These are phyloP conservation scores for Chamaenerion angustifolium DNA, from an alignment of 345 rosid genomes.

Conservation along the genomic window DNA sequence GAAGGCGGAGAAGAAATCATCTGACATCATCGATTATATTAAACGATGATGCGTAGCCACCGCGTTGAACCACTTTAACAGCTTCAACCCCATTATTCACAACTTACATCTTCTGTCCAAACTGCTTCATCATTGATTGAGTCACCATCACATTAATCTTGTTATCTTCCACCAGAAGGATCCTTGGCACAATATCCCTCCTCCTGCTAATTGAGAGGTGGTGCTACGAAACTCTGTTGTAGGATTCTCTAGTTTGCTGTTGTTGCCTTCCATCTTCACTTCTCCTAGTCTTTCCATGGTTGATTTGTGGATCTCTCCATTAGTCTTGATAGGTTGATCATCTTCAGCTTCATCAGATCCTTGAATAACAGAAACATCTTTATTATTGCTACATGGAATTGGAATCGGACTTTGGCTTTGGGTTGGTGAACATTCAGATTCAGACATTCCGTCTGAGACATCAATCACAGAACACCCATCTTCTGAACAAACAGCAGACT, in stretches of 20 bases:
- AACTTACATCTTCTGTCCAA: slow-evolving; percentile 62
- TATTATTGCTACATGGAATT: too few relatives aligned
- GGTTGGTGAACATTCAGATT: slow-evolving; percentile 27
- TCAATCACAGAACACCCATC: slow-evolving; percentile 48
- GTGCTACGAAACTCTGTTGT: too few relatives aligned
- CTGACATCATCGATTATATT: too few relatives aligned
- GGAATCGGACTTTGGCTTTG: slow-evolving; percentile 19
- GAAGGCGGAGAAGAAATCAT: too few relatives aligned
- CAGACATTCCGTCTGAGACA: slow-evolving; percentile 26
- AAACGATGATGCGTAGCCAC: too few relatives aligned
- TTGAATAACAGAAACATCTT: slow-evolving; percentile 11
- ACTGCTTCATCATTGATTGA: slow-evolving; percentile 71
- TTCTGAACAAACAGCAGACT: slow-evolving; percentile 14
- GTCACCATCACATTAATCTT: slow-evolving; percentile 84
- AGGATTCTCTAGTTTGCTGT: too few relatives aligned
- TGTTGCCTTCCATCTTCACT: slow-evolving; percentile 14
- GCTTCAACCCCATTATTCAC: slow-evolving; percentile 85
- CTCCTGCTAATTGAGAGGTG: too few relatives aligned
- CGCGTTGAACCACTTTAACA: slow-evolving; percentile 36
- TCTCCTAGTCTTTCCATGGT: slow-evolving; percentile 13
- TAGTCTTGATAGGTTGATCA: slow-evolving; percentile 12
- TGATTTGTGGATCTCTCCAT: slow-evolving; percentile 14
- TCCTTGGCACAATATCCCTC: too few relatives aligned
- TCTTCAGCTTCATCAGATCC: slow-evolving; percentile 8
- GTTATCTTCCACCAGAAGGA: slow-evolving; percentile 93